Base-by-base conservation (phyloP, 2,329 filamentous ascomycete species). In the Lomentospora prolificans region DNA sequence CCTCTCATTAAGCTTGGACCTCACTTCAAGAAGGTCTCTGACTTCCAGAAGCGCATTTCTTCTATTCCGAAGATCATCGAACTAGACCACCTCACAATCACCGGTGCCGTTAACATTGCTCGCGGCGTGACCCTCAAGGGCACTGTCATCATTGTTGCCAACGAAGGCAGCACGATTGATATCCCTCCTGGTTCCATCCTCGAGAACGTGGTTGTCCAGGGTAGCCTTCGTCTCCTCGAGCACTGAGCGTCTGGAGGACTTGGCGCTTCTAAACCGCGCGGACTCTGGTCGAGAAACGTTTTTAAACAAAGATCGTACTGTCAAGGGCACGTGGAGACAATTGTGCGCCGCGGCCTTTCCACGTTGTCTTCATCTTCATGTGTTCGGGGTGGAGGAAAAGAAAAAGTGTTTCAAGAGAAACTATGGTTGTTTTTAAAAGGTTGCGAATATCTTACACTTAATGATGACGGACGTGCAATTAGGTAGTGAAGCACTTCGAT, bases 21-120 rank as follows among this genome's bases (percentile, higher is more conserved):
- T 67, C 94, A 99, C 81, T 99, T 99, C 85, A 99, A 99, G 87
- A 99, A 99, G 85, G 94, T 99, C 39, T 97, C 92, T 1, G 94
- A 90, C 78, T 95, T 95, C 81, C 86, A 90, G 77, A 86, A 89
- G 74, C 86, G 86, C 69, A 91, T 95, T 64, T 80, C 87, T 9
- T 90, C 86, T 61, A 95, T 95, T 65, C 89, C 89, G 67, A 91
- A 89, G 81, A 91, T 95, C 64, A 84, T 94, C 62, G 89, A 95
- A 77, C 82, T 94, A 51, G 89, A 95, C 68, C 94, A 99, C 70
- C 82, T 99, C 58, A 99, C 94, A 68, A 96, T 99, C 66, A 99
- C 94, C 33, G 94, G 94, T 68, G 90, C 90, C 48, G 94, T 99
- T 72, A 97, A 96, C 78, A 83, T 99, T 57, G 92, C 92, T 62